Base-by-base conservation (phyloP, 2,329 filamentous ascomycete species). In the Gaeumannomyces tritici region DNA sequence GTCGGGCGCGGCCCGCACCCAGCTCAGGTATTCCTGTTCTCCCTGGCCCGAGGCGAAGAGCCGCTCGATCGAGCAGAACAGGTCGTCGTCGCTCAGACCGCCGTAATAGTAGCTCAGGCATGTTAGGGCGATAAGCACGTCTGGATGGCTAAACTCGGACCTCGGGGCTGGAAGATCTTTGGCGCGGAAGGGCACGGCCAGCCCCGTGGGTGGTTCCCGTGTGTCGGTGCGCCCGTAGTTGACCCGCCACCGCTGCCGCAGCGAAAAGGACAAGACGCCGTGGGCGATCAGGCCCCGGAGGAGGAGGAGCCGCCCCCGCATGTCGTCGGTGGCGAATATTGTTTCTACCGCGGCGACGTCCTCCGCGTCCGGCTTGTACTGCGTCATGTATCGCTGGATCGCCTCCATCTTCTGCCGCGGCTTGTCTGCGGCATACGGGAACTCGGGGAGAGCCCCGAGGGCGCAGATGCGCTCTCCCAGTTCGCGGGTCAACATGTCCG, bases 61-160 rank as follows among this genome's bases (percentile, higher is more conserved):
- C 18, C 79, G 73, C 0, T 70, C 62, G 6, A 90, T 79, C 0
- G 74, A 71, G 1, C 71, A 64, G 11, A 77, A 76, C 0, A 90
- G 68, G 1, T 87, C 76, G 0, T 79, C 68, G 18, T 85, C 70
- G 0, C 63, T 64, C 0, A 90, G 75, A 0, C 87, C 87, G 0
- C 74, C 73, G 60, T 84, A 83, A 64, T 84, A 89, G 69, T 81
- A 85, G 1, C 74, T 78, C 0, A 87, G 70, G 1, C 73, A 83
- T 0, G 85, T 88, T 1, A 88, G 70, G 0, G 79, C 62, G 21
- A 88, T 81, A 0, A 81, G 76, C 0, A 83, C 78, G 56, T 88
- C 86, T 0, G 84, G 83, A 51, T 88, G 84, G n/a, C 84, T 84
- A 68, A 86, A 88, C 65, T 88, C 85, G 0, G 85, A 80, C 3